Evolutionary conservation across 208 protist species (phyloP).

Genomic region (Leishmania amazonensis): DNA sequence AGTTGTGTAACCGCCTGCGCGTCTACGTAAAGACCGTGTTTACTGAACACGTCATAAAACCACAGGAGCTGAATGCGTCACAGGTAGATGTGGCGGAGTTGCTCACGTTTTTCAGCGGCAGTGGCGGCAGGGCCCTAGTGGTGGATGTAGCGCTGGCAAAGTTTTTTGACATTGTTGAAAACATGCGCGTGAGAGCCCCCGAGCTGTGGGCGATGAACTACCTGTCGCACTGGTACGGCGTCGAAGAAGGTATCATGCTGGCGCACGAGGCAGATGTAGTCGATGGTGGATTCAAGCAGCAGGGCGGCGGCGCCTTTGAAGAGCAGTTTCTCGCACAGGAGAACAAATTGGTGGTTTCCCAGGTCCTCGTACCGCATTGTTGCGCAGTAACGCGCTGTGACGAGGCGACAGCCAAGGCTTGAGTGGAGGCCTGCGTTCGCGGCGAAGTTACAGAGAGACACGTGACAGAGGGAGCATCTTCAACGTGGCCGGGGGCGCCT

Average conservation of each 20-base stretch:
- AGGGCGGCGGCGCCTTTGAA: constrained; percentile 21
- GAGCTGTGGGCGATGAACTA: constrained; percentile 19
- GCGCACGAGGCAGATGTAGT: constrained; percentile 26
- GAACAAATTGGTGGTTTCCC: not conserved
- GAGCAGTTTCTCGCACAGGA: not conserved
- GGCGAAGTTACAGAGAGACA: too few relatives aligned
- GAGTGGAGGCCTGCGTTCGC: constrained; percentile 17
- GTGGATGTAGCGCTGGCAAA: not conserved
- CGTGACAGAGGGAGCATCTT: too few relatives aligned
- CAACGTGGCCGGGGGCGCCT: too few relatives aligned
- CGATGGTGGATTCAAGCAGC: constrained; percentile 17
- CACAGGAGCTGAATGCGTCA: too few relatives aligned
- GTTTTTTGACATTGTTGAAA: constrained; percentile 4
- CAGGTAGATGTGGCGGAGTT: too few relatives aligned
- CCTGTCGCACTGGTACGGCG: constrained; percentile 20
- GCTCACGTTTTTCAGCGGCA: too few relatives aligned
- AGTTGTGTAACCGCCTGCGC: too few relatives aligned
- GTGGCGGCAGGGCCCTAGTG: not conserved
- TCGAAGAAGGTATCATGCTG: constrained; percentile 3
- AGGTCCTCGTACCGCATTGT: constrained; percentile 27
- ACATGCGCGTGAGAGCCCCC: not conserved
- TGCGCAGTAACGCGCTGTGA: constrained; percentile 10
- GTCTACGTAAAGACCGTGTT: too few relatives aligned
- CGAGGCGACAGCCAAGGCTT: constrained; percentile 7
- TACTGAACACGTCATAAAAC: too few relatives aligned